Base-by-base conservation (phyloP, 2,329 filamentous ascomycete species). In the Colletotrichum limetticola region DNA sequence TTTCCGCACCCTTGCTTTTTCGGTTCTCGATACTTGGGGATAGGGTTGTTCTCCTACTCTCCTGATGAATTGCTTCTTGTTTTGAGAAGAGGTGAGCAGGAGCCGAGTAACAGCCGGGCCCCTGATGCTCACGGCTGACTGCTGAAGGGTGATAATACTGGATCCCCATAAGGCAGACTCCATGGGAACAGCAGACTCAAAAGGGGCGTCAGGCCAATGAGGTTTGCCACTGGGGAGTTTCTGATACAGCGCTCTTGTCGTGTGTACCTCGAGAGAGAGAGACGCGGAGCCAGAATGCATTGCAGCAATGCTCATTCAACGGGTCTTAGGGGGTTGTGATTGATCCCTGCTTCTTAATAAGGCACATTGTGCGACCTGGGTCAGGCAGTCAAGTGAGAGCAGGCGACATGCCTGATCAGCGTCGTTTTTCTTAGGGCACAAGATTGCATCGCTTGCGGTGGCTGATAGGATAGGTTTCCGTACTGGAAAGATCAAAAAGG, bases 181-280 rank as follows among this genome's bases (percentile, higher is more conserved):
- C 46, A 68, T 12, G 65, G 46, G 58, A 19, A 35, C 35, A 42
- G 30, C 19, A 42, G 22, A 42, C 35, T 49, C n/a, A 58, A 26
- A 61, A 61, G 66, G 66, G 70, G 66, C 66, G 37, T 37, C 22
- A 63, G n/a, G 53, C 70, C 66, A 72, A 72, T 57, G 66, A 57
- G 55, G 55, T 46, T 65, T 16, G 66, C 56, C 70, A 64, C 46
- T 26, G 30, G 30, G 55, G 59, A 46, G 46, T 56, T 60, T 49
- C 66, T 72, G 70, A 72, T 64, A 70, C 60, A 65, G 55, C 66
- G 30, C 32, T 56, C 30, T 56, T 14, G 46, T 64, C 55, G 42
- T 49, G 42, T 49, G 61, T 14, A 37, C 28, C 28, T 19, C 14
- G 28, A 66, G 14, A 22, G n/a, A 49, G 37, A 66, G 14, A 22